These are phyloP conservation scores for Sporothrix inflata DNA, from an alignment of 2,329 filamentous ascomycete genomes.

Conservation along the genomic window DNA sequence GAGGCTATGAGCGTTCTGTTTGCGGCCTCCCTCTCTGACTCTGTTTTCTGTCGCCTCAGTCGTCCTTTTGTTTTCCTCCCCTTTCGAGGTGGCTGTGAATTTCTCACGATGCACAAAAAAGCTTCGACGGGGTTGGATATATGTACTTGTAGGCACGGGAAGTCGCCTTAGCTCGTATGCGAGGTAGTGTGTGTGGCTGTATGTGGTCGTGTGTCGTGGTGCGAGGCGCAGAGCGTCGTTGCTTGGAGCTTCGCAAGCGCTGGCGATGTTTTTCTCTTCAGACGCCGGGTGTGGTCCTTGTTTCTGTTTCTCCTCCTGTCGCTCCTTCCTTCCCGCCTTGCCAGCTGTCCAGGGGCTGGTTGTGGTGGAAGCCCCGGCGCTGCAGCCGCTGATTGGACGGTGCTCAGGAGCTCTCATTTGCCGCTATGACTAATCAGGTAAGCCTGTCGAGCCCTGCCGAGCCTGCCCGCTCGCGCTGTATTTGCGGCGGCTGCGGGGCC, in stretches of 20 bases:
- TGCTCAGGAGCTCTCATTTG: conserved; percentile 11
- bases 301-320: conserved; percentile 3
- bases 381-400: conserved; percentile 19
- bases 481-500: conserved; percentile 6
- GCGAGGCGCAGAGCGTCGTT: background rate
- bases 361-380: conserved; percentile 11
- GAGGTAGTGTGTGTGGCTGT: background rate
- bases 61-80: background rate
- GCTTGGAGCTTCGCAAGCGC: conserved; percentile 14
- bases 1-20: background rate
- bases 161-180: background rate
- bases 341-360: conserved; percentile 25
- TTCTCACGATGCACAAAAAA: background rate
- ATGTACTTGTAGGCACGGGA: background rate
- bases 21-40: background rate
- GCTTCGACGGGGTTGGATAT: background rate
- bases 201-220: background rate
- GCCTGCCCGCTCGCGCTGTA: background rate
- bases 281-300: background rate
- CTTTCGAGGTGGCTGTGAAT: background rate
- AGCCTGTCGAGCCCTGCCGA: conserved; percentile 9
- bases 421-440: conserved; percentile 26
- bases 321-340: conserved; percentile 20
- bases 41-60: background rate
- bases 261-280: conserved; percentile 21